A percentile compares a stretch with the other conserved stretches of the same genome.
Conservation (phyloP, 2,329 filamentous ascomycete genomes). For the Nectriaceae sp. region DNA sequence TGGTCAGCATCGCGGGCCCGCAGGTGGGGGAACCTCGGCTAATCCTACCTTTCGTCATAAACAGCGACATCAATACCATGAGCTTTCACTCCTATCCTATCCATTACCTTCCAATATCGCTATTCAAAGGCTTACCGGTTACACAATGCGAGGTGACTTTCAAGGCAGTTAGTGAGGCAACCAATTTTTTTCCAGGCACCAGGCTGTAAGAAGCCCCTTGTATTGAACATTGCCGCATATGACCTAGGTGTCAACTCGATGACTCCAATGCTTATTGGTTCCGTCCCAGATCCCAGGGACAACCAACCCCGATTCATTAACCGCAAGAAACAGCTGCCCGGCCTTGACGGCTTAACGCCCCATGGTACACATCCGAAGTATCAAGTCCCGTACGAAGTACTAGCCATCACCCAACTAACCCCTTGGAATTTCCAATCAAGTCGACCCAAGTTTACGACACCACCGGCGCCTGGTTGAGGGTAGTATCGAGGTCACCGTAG, state of each 20-base stretch:
- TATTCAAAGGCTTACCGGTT: too few relatives aligned
- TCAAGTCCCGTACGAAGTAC: constrained; percentile 16
- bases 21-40: constrained; percentile 35
- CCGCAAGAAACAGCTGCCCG: constrained; percentile 31
- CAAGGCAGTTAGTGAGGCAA: too few relatives aligned
- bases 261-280: constrained; percentile 30
- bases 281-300: constrained; percentile 31
- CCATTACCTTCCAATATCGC: too few relatives aligned
- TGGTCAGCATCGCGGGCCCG: constrained; percentile 3
- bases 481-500: constrained; percentile 63
- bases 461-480: constrained; percentile 35
- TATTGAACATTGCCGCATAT: constrained; percentile 26
- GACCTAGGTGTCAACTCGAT: constrained; percentile 27
- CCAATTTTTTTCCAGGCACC: too few relatives aligned
- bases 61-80: not conserved
- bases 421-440: constrained; percentile 11
- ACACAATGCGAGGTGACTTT: too few relatives aligned
- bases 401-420: constrained; percentile 9
- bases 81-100: too few relatives aligned
- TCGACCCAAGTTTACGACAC: constrained; percentile 24
- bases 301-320: constrained; percentile 33
- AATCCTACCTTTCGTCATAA: constrained; percentile 20
- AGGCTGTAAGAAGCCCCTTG: constrained; percentile 2
- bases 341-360: constrained; percentile 35
- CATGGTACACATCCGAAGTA: constrained; percentile 24